Percentiles rank a stretch among this genome's conserved stretches.
These are phyloP conservation scores for Barnettozyma hawaiiensis DNA, from an alignment of 1,139 yeast genomes.

Conservation along the genomic window DNA sequence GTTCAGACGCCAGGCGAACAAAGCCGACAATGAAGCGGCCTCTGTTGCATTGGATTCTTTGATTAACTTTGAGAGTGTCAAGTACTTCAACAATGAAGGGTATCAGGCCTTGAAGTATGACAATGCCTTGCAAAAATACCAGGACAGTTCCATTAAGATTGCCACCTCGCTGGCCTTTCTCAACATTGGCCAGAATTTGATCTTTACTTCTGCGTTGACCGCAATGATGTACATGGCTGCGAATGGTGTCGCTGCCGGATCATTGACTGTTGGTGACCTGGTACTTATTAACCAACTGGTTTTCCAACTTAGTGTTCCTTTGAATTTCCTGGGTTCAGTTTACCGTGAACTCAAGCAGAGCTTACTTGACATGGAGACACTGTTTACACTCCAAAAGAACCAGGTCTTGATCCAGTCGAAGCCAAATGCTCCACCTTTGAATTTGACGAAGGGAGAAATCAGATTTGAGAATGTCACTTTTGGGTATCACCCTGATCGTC, in stretches of 20 bases:
- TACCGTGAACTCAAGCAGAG: slow-evolving; percentile 93
- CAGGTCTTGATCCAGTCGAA: slow-evolving; percentile 59
- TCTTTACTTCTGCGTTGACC: slow-evolving; percentile 87
- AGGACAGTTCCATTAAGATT: slow-evolving; percentile 77
- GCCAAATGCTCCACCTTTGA: slow-evolving; percentile 53
- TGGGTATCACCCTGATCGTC: slow-evolving; percentile 86
- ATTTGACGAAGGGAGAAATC: slow-evolving; percentile 62
- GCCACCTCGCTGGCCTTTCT: slow-evolving; percentile 89
- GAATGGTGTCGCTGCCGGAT: slow-evolving; percentile 78
- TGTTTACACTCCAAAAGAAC: slow-evolving; percentile 76
- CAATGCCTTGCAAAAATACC: slow-evolving; percentile 66
- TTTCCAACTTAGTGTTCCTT: slow-evolving; percentile 90
- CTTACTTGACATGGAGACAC: slow-evolving; percentile 84
- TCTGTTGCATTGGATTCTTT: slow-evolving; percentile 90
- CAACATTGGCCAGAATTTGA: slow-evolving; percentile 88
- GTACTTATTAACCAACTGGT: slow-evolving; percentile 95
- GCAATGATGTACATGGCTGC: slow-evolving; percentile 99
- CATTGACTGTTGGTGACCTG: slow-evolving; percentile 87
- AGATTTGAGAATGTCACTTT: slow-evolving; percentile 87
- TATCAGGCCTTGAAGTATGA: slow-evolving; percentile 80
- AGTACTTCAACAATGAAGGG: slow-evolving; percentile 84
- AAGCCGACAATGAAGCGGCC: slow-evolving; percentile 93
- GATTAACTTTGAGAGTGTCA: slow-evolving; percentile 91
- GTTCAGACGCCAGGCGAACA: slow-evolving; percentile 85
- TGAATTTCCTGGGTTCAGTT: slow-evolving; percentile 91